Base-by-base conservation (phyloP, 2,329 filamentous ascomycete genomes). In the Aspergillus neotritici region DNA sequence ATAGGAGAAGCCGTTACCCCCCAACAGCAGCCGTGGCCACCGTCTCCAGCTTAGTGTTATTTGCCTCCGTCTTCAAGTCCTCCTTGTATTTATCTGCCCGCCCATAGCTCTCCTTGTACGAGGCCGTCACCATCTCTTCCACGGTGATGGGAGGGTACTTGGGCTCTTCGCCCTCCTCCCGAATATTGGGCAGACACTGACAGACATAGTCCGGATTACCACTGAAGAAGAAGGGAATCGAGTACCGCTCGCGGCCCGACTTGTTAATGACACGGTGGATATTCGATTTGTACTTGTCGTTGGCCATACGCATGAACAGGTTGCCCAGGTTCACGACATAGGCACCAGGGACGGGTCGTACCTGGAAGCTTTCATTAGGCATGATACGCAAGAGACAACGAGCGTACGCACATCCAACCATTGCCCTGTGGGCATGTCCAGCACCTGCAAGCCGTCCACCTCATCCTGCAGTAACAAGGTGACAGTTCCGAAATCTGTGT, bases 121-220 rank as follows among this genome's bases (percentile, higher is more conserved):
- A 61, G 0, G 57, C 60, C 36, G 58, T 54, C 5, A 72, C 64
- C 40, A 65, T 64, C 28, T 69, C 60, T 47, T 69, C 60, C 4
- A 72, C 70, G 6, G 68, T 70, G 30, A 72, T 68, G 0, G 68
- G 66, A 3, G 52, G 47, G 45, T 71, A 72, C 47, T 70, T 72
- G 1, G 61, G 54, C 36, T 48, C 39, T 40, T 70, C 65, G 4
- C 57, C 65, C 21, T 58, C 52, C 17, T 57, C 54, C 11, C 57
- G 57, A 46, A 68, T 72, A 37, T 68, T 69, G 1, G 69, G 69
- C 42, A 73, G 48, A 44, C 69, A 71, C 43, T 65, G 53, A 36
- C 71, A 67, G 6, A 67, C 45, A 44, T 66, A 71, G 40, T 71
- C 68, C 1, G 68, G 68, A 35, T 73, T 71, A 1, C 68, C 66